Evolutionary conservation across 2,329 filamentous ascomycete species (phyloP), one percentile per base, ranked within the genome.

Genomic region (Exophiala bonariae): DNA sequence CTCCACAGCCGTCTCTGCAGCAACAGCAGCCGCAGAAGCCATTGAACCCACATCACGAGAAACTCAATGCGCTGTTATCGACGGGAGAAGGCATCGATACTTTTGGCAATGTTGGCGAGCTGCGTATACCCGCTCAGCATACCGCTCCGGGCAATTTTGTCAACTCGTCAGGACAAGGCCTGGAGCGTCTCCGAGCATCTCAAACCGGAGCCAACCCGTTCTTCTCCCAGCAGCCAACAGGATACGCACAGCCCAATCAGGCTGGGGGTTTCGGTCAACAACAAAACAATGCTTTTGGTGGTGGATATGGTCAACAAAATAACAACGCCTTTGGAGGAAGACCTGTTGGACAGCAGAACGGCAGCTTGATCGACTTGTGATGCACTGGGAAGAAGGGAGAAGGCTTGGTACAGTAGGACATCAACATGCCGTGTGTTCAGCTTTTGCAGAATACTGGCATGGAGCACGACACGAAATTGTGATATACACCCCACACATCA

Each of bases 101-200:
- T 0, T 99, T 95, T 66, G 93, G 93, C 56, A 99, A 99, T 66
- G 89, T 89, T n/a, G 93, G 93, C 58, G 89, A 97, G 56, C 78
- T 96, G 37, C 90, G 93, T 68, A 95, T 99, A 55, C 93, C 93
- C 1, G 85, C 93, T 2, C 93, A 99, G 66, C 93, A 99, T 68
- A 99, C 93, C 0, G 90, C 93, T 1, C 93, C 93, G 0, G 93
- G 92, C 19, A 95, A 88, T 0, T 99, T 97, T 66, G 86, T 99
- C 71, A 99, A 99, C 72, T 95, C 89, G 50, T 90, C 93, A 5
- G 93, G 93, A 40, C 77, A 86, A 30, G 88, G 89, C n/a, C 72
- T 88, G 47, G 82, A 82, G 59, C 80, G 81, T 48, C 70, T 96
- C 34, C 87, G 90, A 54, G 75, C 77, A 3, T 69, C 73, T 9